Evolutionary conservation across 768 basidiomycete genomes (phyloP).

Genomic region (Rhodotorula taiwanensis): DNA sequence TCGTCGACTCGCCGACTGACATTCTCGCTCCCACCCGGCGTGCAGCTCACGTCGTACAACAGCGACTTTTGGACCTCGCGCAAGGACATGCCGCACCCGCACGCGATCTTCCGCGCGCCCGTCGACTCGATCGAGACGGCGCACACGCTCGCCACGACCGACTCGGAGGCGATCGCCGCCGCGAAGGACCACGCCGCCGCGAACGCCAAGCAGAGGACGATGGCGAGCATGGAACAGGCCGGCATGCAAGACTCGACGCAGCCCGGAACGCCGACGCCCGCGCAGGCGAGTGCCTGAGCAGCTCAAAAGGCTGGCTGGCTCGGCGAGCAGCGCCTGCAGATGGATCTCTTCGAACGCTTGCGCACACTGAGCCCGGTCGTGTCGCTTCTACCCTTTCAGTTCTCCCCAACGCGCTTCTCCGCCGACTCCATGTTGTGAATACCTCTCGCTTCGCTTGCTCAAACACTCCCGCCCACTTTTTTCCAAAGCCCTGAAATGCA

Average conservation of each 20-base stretch:
- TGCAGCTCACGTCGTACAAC: not conserved
- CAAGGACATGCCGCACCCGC: constrained; percentile 4
- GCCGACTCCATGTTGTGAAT: too few species aligned
- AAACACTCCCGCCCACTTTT: too few species aligned
- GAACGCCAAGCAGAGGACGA: not conserved
- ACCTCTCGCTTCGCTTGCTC: too few species aligned
- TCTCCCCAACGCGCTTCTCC: too few species aligned
- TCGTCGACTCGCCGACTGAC: not conserved
- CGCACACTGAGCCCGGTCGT: too few species aligned
- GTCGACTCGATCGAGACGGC: not conserved
- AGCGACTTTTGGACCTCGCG: constrained; percentile 8
- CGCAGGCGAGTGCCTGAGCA: not conserved
- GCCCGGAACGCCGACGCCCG: not conserved
- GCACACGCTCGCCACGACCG: not conserved
- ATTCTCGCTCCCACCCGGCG: not conserved
- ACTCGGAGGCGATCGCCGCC: not conserved
- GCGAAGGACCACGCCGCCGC: not conserved
- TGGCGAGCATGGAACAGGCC: not conserved
- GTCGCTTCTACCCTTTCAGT: too few species aligned
- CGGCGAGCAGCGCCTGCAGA: too few species aligned
- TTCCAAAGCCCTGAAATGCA: too few species aligned
- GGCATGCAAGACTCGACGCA: not conserved
- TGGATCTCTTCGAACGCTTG: too few species aligned
- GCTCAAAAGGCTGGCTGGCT: too few species aligned
- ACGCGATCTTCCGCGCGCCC: not conserved